Evolutionary conservation across 2,329 filamentous ascomycete species (phyloP).

Genomic region (Ilyonectria destructans): DNA sequence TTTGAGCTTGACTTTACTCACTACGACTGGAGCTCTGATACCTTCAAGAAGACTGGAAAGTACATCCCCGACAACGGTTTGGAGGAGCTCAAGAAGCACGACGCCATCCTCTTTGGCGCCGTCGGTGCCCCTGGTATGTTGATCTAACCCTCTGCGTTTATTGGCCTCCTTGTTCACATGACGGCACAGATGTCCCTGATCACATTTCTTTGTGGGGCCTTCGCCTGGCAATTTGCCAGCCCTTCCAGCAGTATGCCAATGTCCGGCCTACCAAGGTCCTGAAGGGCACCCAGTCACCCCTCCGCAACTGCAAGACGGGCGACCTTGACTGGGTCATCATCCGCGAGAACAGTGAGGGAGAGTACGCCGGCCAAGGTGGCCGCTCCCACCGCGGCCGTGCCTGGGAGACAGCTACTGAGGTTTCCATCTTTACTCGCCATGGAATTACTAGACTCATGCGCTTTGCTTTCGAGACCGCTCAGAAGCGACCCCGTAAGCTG

Average conservation of each 20-base stretch:
- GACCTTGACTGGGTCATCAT: constrained; percentile 78
- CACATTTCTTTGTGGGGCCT: constrained; percentile 78
- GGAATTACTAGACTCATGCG: constrained; percentile 73
- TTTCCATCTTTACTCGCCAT: constrained; percentile 74
- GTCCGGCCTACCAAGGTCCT: constrained; percentile 76
- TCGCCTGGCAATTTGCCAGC: constrained; percentile 75
- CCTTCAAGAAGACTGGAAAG: constrained; percentile 76
- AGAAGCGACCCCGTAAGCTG: constrained; percentile 69
- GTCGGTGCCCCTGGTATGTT: constrained; percentile 70
- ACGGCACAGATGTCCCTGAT: constrained; percentile 69
- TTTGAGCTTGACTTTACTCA: constrained; percentile 76
- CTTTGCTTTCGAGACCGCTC: constrained; percentile 75
- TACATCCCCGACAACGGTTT: constrained; percentile 61
- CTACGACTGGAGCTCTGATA: constrained; percentile 79
- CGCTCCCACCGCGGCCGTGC: constrained; percentile 71
- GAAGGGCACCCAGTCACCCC: constrained; percentile 71
- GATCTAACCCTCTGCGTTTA: not conserved
- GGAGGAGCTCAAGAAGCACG: constrained; percentile 57
- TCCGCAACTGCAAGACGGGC: constrained; percentile 66
- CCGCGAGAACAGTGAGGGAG: constrained; percentile 78
- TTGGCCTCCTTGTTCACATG: constrained; percentile 1
- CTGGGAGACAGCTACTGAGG: constrained; percentile 76
- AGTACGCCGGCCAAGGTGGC: constrained; percentile 77
- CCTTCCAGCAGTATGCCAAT: constrained; percentile 78
- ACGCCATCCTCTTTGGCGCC: constrained; percentile 77